Percentiles rank a stretch among this genome's conserved stretches.
Evolutionary conservation across 2,329 filamentous ascomycete species (phyloP).

Genomic region (Waltergamsia citrina): DNA sequence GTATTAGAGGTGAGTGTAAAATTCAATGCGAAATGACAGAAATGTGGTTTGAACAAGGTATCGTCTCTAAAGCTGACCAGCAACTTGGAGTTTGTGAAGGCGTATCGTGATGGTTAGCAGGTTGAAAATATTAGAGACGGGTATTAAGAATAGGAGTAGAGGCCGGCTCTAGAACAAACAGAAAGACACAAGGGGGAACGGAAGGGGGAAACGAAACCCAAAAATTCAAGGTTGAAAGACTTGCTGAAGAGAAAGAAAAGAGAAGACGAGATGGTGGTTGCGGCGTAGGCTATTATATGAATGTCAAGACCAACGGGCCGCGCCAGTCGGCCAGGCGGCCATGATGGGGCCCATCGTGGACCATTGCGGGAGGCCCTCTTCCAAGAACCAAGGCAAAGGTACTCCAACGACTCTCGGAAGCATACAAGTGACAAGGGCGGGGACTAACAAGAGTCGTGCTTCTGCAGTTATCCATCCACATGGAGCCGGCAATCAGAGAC

Average conservation of each 20-base stretch:
- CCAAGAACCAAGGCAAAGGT: no score
- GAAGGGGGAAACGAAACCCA: conserved; percentile 33
- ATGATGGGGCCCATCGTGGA: no score
- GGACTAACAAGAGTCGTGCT: no score
- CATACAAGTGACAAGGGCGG: not conserved
- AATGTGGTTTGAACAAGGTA: conserved; percentile 6
- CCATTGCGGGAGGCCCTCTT: no score
- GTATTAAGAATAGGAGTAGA: conserved; percentile 31
- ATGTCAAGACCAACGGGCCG: conserved; percentile 1
- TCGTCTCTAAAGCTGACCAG: conserved; percentile 29
- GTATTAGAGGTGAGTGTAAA: conserved; percentile 17
- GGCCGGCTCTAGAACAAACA: conserved; percentile 43
- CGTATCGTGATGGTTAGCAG: conserved; percentile 7
- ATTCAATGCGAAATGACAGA: conserved; percentile 17
- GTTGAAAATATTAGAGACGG: conserved; percentile 17
- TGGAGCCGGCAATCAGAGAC: conserved; percentile 1
- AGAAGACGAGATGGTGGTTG: conserved; percentile 22
- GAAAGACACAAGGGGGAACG: conserved; percentile 27
- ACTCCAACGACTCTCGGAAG: not conserved
- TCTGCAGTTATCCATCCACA: not conserved
- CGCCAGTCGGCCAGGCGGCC: not conserved
- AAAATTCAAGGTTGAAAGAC: conserved; percentile 45
- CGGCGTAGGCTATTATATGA: conserved; percentile 18
- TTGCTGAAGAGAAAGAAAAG: conserved; percentile 55
- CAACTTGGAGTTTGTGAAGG: conserved; percentile 25